A percentile compares a stretch with the other conserved stretches of the same genome.
phyloP scores from a whole-genome alignment of 2,329 filamentous ascomycete genomes.

The Lecanoromycetidae sp. region DNA sequence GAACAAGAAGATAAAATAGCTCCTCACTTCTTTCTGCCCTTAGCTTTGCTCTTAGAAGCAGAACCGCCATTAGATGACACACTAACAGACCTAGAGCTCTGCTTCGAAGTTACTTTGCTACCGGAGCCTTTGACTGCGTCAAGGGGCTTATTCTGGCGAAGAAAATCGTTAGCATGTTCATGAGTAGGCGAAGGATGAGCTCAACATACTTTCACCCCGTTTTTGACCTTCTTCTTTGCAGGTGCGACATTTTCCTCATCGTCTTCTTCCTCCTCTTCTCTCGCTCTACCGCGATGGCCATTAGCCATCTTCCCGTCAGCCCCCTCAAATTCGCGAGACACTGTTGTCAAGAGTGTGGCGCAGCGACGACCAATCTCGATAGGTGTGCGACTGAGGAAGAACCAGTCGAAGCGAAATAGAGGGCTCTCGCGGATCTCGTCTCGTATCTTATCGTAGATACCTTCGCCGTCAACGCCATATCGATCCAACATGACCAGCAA shows the following conservation, averaged over 20 bases:
- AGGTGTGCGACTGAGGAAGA: conserved; percentile 89
- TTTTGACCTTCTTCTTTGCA: conserved; percentile 92
- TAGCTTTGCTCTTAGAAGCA: conserved; percentile 34
- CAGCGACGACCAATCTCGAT: conserved; percentile 86
- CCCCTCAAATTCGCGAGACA: conserved; percentile 87
- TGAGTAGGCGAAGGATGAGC: conserved; percentile 11
- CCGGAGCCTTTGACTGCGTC: conserved; percentile 73
- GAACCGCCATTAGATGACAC: conserved; percentile 62
- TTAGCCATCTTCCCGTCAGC: conserved; percentile 40
- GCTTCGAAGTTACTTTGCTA: conserved; percentile 63
- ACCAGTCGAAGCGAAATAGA: conserved; percentile 97
- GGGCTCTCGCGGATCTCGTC: conserved; percentile 92
- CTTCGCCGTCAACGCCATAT: conserved; percentile 81
- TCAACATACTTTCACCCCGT: conserved; percentile 63
- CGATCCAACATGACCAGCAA: conserved; percentile 85
- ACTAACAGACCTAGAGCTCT: conserved; percentile 75
- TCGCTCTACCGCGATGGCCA: conserved; percentile 58
- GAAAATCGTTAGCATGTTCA: neutral
- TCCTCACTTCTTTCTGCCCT: conserved; percentile 16
- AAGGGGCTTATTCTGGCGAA: conserved; percentile 71
- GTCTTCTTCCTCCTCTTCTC: conserved; percentile 44
- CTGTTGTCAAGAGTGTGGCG: conserved; percentile 84
- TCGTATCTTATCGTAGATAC: conserved; percentile 85
- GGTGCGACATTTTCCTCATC: conserved; percentile 69
- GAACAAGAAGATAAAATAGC: no score